Base-by-base conservation (phyloP, 495 filamentous ascomycete species). In the Aspergillus biplanus region DNA sequence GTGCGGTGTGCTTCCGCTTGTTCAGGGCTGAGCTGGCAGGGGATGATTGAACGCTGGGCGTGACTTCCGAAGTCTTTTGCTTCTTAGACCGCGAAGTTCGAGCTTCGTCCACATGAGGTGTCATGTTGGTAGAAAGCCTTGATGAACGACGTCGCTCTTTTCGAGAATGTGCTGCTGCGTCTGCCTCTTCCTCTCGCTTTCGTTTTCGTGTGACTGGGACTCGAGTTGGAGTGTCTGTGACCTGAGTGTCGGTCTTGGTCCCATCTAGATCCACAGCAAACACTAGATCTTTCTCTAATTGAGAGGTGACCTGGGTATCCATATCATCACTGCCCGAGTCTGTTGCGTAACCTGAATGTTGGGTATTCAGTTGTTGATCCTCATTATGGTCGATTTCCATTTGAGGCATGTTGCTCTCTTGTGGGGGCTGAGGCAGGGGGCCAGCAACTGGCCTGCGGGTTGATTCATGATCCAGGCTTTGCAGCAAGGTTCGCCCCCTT, bases 241-340 rank as follows among this genome's bases (percentile, higher is more conserved):
- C 31, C 53, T 61, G 33, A 42, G 49, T 56, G 27, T 16, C 31
- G 52, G 31, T 18, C 52, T 52, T 21, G 62, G 50, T 42, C 56
- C 65, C 66, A 49, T 66, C 37, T 52, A 68, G 44, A 60, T 78
- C 74, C 12, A 73, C 70, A 11, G 77, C 77, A 27, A 71, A 61
- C 31, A 74, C 77, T 35, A 81, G 63, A 57, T 82, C 80, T 56
- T 79, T 71, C 54, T 74, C 75, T 7, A 82, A 69, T 58, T 82
- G 80, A 47, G 78, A 82, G 12, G 78, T 76, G 37, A 77, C 69
- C 58, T 80, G 78, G 7, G 73, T 69, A 12, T 82, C 78, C 64
- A 75, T 69, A 21, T 81, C 80, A 56, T 82, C 79, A 16, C 73
- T 73, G 9, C 64, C 72, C 31, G 73, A 77, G 49, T 78, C 74